phyloP scores from a whole-genome alignment of 345 rosid genomes.

The Pseudoturritis turrita region DNA sequence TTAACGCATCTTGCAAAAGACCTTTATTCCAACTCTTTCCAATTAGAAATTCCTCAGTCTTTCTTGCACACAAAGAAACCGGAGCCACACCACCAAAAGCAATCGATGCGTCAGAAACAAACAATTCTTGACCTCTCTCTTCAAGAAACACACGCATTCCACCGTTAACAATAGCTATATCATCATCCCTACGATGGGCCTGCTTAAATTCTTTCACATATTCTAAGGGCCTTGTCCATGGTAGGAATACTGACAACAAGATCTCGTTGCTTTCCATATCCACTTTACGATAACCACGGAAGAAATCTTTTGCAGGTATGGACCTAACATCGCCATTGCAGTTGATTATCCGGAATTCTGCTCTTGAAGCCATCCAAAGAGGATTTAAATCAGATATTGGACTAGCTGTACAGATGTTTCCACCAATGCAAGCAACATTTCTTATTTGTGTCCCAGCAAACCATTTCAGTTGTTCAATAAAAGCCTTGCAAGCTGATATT shows the following conservation, averaged over 20 bases:
- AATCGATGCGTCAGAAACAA: constrained; percentile 64
- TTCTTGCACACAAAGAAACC: constrained; percentile 51
- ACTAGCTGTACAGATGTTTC: constrained; percentile 93
- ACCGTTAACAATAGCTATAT: constrained; percentile 92
- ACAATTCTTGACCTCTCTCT: constrained; percentile 43
- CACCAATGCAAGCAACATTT: constrained; percentile 93
- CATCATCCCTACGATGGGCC: constrained; percentile 95
- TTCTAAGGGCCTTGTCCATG: constrained; percentile 85
- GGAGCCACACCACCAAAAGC: constrained; percentile 95
- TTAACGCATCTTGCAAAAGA: constrained; percentile 55
- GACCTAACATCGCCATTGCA: constrained; percentile 53
- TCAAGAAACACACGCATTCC: constrained; percentile 83
- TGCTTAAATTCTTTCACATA: constrained; percentile 95
- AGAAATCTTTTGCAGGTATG: constrained; percentile 63
- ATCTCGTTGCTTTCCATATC: constrained; percentile 64
- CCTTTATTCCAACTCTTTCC: constrained; percentile 70
- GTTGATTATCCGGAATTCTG: constrained; percentile 59
- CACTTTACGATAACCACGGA: constrained; percentile 80
- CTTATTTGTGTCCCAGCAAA: constrained; percentile 93
- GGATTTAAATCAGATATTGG: constrained; percentile 98
- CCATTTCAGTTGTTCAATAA: constrained; percentile 88
- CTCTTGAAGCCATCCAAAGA: constrained; percentile 93
- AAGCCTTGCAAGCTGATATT: constrained; percentile 77
- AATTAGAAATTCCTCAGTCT: constrained; percentile 52
- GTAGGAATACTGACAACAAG: constrained; percentile 73